phyloP scores from a whole-genome alignment of 805 yeast species.

The Saccharomycopsis sp. region DNA sequence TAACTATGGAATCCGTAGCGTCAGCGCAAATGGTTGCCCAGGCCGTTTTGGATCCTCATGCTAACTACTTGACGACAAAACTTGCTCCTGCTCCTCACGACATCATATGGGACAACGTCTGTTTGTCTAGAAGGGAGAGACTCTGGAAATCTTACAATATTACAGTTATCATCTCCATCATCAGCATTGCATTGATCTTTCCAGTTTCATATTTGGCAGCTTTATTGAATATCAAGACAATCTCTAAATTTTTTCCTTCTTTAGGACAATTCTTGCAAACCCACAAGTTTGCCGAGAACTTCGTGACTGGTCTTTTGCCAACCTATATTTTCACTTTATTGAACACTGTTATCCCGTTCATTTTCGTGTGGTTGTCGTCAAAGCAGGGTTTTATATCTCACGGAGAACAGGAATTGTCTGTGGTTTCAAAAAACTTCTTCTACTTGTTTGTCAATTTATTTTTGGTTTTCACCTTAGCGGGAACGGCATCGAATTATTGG shows the following conservation, averaged over 20 bases:
- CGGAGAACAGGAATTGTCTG: slow-evolving; percentile 86
- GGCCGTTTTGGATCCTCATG: slow-evolving; percentile 85
- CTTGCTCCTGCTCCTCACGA: slow-evolving; percentile 97
- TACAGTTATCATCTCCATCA: slow-evolving; percentile 57
- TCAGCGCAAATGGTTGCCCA: slow-evolving; percentile 96
- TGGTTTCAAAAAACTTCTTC: slow-evolving; percentile 88
- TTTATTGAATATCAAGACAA: slow-evolving; percentile 69
- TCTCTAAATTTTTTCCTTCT: slow-evolving; percentile 74
- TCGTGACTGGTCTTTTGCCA: slow-evolving; percentile 85
- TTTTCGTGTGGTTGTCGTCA: slow-evolving; percentile 76
- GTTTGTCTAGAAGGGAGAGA: slow-evolving; percentile 70
- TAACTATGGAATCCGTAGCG: slow-evolving; percentile 92
- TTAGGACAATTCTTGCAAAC: slow-evolving; percentile 60
- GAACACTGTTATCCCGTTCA: slow-evolving; percentile 76
- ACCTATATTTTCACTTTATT: slow-evolving; percentile 83
- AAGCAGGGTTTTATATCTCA: slow-evolving; percentile 86
- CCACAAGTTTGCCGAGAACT: slow-evolving; percentile 64
- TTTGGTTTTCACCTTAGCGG: slow-evolving; percentile 88
- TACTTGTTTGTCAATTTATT: slow-evolving; percentile 92
- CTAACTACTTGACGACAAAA: slow-evolving; percentile 71
- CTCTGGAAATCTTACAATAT: slow-evolving; percentile 51
- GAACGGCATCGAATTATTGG: slow-evolving; percentile 80
- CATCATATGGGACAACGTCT: slow-evolving; percentile 86
- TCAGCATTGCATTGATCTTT: slow-evolving; percentile 66
- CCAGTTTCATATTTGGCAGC: slow-evolving; percentile 86